A percentile compares a stretch with the other conserved stretches of the same genome.
phyloP scores from a whole-genome alignment of 1,284 basidiomycete genomes.

The Ceratobasidium sp. region DNA sequence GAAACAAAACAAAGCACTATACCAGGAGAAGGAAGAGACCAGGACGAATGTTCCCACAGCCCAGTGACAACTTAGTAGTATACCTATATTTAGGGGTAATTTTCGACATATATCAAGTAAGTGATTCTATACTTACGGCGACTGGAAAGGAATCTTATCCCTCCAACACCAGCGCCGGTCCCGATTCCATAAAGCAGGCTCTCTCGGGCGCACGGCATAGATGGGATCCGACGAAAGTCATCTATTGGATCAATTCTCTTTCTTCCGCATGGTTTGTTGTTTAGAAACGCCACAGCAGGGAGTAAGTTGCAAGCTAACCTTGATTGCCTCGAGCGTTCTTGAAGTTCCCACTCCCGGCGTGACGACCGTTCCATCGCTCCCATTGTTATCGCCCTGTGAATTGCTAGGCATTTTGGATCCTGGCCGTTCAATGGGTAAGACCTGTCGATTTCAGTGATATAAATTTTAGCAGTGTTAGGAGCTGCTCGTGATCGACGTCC shows the following conservation, averaged over 20 bases:
- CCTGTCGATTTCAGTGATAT: no score
- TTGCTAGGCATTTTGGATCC: constrained; percentile 12
- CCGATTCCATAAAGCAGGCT: constrained; percentile 63
- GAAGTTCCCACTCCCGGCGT: constrained; percentile 30
- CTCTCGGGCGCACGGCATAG: constrained; percentile 68
- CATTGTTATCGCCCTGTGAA: neutral
- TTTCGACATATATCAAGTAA: neutral
- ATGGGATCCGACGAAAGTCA: constrained; percentile 57
- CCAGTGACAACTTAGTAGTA: constrained; percentile 60
- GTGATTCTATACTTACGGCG: constrained; percentile 1
- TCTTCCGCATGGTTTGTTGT: constrained; percentile 47
- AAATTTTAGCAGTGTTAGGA: no score
- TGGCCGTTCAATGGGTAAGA: no score
- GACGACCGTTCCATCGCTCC: constrained; percentile 8
- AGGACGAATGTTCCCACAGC: constrained; percentile 63
- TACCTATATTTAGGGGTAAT: constrained; percentile 48
- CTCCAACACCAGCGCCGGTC: constrained; percentile 60
- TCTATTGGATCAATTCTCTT: constrained; percentile 58
- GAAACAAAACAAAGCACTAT: constrained; percentile 42
- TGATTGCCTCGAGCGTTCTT: constrained; percentile 23
- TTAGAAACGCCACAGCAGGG: neutral
- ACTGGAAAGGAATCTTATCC: constrained; percentile 60
- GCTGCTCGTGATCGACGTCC: no score
- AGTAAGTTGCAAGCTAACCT: neutral
- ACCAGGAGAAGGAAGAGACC: constrained; percentile 62